Conservation (phyloP, 176 grass and related monocot species). For the Eragrostis nindensis region DNA sequence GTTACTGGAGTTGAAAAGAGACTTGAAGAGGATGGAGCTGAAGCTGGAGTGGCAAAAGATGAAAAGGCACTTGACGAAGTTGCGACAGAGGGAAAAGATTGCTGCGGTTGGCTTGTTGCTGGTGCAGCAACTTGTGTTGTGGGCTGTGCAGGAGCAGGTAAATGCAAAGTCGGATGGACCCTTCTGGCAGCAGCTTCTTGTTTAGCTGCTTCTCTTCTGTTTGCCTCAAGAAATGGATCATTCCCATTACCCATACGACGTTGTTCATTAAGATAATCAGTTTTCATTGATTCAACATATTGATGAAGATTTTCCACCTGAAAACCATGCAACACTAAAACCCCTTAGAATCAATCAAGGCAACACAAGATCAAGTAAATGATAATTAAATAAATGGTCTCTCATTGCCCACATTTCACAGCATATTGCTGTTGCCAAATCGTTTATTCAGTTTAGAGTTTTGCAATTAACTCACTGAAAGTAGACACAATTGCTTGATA, state of each 20-base stretch:
- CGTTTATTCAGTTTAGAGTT: neutral
- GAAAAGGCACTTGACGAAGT: conserved; percentile 57
- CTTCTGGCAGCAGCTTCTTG: conserved; percentile 84
- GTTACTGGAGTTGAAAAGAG: conserved; percentile 82
- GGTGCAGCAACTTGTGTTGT: conserved; percentile 52
- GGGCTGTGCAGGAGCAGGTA: conserved; percentile 62
- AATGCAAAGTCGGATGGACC: conserved; percentile 93
- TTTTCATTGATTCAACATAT: conserved; percentile 86
- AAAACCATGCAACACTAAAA: conserved; percentile 31
- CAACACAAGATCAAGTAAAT: neutral
- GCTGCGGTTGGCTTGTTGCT: conserved; percentile 50
- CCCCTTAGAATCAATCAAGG: neutral
- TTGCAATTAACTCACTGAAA: conserved; percentile 22
- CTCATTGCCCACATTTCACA: neutral
- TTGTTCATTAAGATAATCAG: conserved; percentile 68
- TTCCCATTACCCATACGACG: conserved; percentile 60
- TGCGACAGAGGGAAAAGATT: conserved; percentile 46
- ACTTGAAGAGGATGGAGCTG: conserved; percentile 60
- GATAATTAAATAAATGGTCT: neutral
- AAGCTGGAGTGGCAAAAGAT: conserved; percentile 56
- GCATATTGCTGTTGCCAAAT: conserved; percentile 1
- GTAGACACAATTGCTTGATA: neutral
- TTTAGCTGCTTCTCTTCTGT: conserved; percentile 87
- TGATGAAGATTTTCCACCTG: conserved; percentile 99
- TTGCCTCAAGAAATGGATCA: conserved; percentile 96